Conservation (phyloP, 2,329 filamentous ascomycete genomes). For the Didymella glomerata region DNA sequence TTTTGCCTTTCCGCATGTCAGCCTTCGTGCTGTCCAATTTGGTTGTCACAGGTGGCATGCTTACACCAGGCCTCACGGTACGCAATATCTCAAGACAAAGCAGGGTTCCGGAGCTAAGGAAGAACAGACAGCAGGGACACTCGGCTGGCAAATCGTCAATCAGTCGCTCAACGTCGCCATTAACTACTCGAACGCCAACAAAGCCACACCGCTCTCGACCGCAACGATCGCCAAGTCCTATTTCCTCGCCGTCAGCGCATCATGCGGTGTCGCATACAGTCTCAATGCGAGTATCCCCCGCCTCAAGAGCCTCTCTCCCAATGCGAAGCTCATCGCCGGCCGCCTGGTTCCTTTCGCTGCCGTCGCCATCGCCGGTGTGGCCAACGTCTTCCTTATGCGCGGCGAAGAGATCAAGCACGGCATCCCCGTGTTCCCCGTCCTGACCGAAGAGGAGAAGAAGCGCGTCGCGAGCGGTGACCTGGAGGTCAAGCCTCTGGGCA, state of each 20-base stretch:
- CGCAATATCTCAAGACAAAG: conserved; percentile 30
- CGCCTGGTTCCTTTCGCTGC: conserved; percentile 97
- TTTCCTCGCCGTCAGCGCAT: conserved; percentile 87
- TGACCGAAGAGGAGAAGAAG: conserved; percentile 73
- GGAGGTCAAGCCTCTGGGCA: conserved; percentile 74
- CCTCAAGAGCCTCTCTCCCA: conserved; percentile 77
- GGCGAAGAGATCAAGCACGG: conserved; percentile 92
- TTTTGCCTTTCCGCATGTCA: conserved; percentile 97
- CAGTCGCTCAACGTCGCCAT: conserved; percentile 98
- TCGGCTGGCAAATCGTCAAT: conserved; percentile 95
- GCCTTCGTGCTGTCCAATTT: conserved; percentile 93
- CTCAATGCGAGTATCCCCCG: conserved; percentile 90
- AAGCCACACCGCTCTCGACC: conserved; percentile 86
- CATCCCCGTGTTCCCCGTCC: conserved; percentile 89
- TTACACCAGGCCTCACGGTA: conserved; percentile 84
- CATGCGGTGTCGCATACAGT: conserved; percentile 90
- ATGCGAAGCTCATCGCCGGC: conserved; percentile 76
- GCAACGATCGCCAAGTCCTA: conserved; percentile 88
- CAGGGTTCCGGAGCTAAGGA: conserved; percentile 30
- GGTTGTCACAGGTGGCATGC: conserved; percentile 95
- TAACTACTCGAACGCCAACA: conserved; percentile 98
- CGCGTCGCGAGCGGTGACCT: conserved; percentile 70
- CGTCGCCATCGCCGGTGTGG: conserved; percentile 85
- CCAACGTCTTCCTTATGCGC: conserved; percentile 98
- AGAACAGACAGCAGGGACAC: conserved; percentile 77